These are phyloP conservation scores for Blastobotrys ciferrii DNA, from an alignment of 1,139 yeast species.

Conservation along the genomic window DNA sequence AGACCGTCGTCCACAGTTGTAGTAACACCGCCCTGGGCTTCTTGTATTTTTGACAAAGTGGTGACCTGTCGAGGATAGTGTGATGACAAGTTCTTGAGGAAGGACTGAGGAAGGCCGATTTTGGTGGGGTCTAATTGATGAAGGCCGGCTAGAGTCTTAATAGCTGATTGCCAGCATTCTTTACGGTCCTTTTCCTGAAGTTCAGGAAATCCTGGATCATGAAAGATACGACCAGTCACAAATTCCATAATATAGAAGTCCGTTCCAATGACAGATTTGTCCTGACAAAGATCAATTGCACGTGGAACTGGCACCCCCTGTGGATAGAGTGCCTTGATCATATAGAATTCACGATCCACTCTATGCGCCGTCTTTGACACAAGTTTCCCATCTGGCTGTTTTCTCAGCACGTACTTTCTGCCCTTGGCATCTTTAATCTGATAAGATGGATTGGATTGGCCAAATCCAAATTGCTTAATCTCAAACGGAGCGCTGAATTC, in stretches of 20 bases:
- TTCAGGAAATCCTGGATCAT: constrained; percentile 51
- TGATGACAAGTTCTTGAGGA: constrained; percentile 45
- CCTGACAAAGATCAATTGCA: constrained; percentile 61
- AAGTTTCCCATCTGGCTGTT: constrained; percentile 56
- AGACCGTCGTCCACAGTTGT: constrained; percentile 17
- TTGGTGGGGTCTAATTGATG: constrained; percentile 51
- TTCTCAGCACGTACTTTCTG: constrained; percentile 48
- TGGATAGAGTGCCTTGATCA: constrained; percentile 43
- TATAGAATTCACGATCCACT: constrained; percentile 57
- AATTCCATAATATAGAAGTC: constrained; percentile 62
- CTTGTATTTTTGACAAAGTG: constrained; percentile 47
- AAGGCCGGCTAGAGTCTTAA: constrained; percentile 41
- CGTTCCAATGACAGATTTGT: constrained; percentile 66
- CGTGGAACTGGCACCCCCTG: constrained; percentile 53
- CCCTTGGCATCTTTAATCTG: constrained; percentile 45
- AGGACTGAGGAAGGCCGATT: constrained; percentile 42
- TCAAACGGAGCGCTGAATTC: constrained; percentile 28
- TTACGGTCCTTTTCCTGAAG: constrained; percentile 31
- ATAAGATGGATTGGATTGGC: constrained; percentile 65
- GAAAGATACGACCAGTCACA: constrained; percentile 55
- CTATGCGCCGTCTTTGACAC: constrained; percentile 61
- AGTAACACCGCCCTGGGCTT: constrained; percentile 41
- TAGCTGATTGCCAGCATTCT: constrained; percentile 50
- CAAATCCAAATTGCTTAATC: constrained; percentile 54
- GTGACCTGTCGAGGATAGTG: constrained; percentile 56